Evolutionary conservation across 2,329 filamentous ascomycete species (phyloP), one percentile per base, ranked within the genome.

Genomic region (Calonectria pseudoreteaudii): DNA sequence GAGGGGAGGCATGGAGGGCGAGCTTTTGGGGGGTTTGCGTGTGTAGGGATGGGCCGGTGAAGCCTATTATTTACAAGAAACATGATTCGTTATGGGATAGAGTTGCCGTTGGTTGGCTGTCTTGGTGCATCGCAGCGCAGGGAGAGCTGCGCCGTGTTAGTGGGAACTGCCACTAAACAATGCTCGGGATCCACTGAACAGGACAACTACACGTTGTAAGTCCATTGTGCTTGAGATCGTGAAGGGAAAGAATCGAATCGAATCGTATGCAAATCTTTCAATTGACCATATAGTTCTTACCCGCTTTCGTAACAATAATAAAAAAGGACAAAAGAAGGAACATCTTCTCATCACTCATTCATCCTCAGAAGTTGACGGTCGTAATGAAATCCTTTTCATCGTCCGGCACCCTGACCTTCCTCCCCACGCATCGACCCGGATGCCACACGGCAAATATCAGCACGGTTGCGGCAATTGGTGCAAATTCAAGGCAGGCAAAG

Each of bases 401-500:
- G 38, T 77, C 75, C 13, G 68, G 69, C 9, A 74, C 72, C 13
- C 71, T 71, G 11, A 82, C 80, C 44, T 77, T 81, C 16, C 72
- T 75, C 2, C 82, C 80, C 1, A 83, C 74, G 44, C 80, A 83
- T 20, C 81, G 73, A 38, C 82, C 81, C 23, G 82, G 82, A 50
- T 78, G 72, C 82, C 82, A 82, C 2, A 78, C 76, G 0, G 83
- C 84, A 74, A 90, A 83, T 47, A 90, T 67, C 60, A 84, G 82
- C 8, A 90, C 85, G 0, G 88, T 88, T 26, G 89, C 74, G 0
- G 87, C 87, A n/a, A 91, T 85, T 0, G 88, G 89, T 65, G 86
- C 86, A 80, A 90, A 91, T 75, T 91, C 89, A 52, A 91, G 81
- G 49, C 84, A 86, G 1, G 87, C 88, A 82, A 91, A 91, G 77